These are phyloP conservation scores for Zea luxurians DNA, from an alignment of 176 grass and related monocot genomes.

Conservation along the genomic window DNA sequence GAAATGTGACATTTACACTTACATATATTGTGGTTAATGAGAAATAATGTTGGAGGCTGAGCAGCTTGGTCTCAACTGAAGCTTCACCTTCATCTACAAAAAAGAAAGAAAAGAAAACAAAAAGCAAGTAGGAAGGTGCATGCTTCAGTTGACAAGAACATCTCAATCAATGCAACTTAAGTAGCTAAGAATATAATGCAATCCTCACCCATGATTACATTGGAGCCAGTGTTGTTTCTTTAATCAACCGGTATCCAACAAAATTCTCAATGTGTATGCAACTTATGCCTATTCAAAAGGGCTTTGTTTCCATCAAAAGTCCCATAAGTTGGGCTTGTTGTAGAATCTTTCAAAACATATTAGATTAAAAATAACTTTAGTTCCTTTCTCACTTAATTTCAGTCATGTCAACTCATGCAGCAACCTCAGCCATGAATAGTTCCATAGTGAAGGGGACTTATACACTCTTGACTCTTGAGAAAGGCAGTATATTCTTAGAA, in stretches of 20 bases:
- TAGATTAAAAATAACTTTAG: background rate
- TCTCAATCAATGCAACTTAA: background rate
- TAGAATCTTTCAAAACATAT: background rate
- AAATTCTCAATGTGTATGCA: background rate
- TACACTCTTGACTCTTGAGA: background rate
- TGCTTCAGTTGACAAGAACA: no score
- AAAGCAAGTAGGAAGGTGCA: no score
- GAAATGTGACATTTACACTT: background rate
- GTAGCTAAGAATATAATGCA: background rate
- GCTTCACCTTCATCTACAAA: background rate
- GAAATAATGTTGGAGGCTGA: constrained; percentile 26
- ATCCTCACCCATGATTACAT: background rate
- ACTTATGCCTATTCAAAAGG: background rate
- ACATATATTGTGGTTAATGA: background rate
- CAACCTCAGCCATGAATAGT: background rate
- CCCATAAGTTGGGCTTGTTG: background rate
- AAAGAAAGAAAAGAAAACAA: no score
- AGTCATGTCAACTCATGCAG: background rate
- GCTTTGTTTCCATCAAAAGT: background rate
- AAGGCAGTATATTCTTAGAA: background rate
- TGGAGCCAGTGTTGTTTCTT: background rate
- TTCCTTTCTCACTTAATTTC: background rate
- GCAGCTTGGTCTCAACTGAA: constrained; percentile 86
- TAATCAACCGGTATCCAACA: background rate
- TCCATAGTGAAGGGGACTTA: background rate